Conservation (phyloP, 495 filamentous ascomycete species). For the Hypomontagnella submonticulosa region DNA sequence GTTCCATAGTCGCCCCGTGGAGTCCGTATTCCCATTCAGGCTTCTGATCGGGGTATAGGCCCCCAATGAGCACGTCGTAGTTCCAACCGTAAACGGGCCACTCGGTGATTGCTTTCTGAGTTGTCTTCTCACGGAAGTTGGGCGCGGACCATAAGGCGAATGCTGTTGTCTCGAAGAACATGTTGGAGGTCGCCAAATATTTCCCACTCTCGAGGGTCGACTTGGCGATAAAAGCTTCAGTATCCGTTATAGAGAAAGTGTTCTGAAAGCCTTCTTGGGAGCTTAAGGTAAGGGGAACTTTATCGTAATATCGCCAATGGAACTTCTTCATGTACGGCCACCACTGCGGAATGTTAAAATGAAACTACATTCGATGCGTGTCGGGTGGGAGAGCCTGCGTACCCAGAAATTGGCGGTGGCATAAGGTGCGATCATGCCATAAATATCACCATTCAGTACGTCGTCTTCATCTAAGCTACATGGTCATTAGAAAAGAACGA, state of each 20-base stretch:
- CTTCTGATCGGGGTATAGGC: constrained; percentile 59
- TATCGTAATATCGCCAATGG: constrained; percentile 63
- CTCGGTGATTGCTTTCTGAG: constrained; percentile 48
- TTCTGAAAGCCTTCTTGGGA: constrained; percentile 61
- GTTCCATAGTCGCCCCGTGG: constrained; percentile 58
- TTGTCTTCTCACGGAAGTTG: constrained; percentile 63
- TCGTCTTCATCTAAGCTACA: constrained; percentile 56
- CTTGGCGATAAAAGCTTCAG: constrained; percentile 55
- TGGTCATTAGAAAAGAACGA: constrained; percentile 14
- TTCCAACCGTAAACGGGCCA: constrained; percentile 65
- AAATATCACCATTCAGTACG: constrained; percentile 60
- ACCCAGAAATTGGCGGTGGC: constrained; percentile 63
- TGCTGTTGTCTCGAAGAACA: constrained; percentile 60
- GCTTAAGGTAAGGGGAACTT: constrained; percentile 52
- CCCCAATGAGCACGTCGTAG: constrained; percentile 63
- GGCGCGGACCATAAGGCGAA: constrained; percentile 58
- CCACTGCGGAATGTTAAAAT: constrained; percentile 49
- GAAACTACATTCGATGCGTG: not conserved
- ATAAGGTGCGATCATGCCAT: constrained; percentile 60
- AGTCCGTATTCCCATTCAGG: constrained; percentile 62
- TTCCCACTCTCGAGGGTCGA: constrained; percentile 60
- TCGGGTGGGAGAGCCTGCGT: not conserved
- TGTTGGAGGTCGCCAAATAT: constrained; percentile 59
- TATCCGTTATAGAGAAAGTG: constrained; percentile 60
- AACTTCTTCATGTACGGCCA: constrained; percentile 62